Percentiles rank a stretch among this genome's conserved stretches.
phyloP scores from a whole-genome alignment of 768 basidiomycete genomes.

The Suillus sp. region DNA sequence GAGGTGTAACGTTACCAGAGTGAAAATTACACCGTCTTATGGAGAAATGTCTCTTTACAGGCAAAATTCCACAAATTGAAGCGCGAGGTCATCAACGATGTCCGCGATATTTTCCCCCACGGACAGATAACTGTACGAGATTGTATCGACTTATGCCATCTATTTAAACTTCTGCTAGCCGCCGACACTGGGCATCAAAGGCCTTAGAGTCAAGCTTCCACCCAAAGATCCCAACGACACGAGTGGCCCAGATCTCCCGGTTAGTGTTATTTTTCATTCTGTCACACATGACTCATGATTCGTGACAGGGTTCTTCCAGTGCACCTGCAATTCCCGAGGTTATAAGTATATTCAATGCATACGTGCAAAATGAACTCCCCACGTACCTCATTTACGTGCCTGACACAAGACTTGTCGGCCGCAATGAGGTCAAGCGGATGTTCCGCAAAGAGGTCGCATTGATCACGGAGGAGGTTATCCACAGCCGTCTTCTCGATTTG shows the following conservation, averaged over 20 bases:
- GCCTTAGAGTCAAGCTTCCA: slow-evolving; percentile 7
- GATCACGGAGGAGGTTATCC: slow-evolving; percentile 29
- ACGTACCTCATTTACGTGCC: slow-evolving; percentile 32
- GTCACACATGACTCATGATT: not conserved
- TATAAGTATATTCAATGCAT: slow-evolving; percentile 23
- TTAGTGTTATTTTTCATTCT: not conserved
- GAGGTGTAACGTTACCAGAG: not conserved
- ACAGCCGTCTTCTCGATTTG: slow-evolving; percentile 12
- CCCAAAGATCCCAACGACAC: slow-evolving; percentile 2
- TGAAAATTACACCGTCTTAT: not conserved
- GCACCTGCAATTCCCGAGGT: slow-evolving; percentile 24
- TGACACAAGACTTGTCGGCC: slow-evolving; percentile 29
- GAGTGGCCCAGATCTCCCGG: not conserved
- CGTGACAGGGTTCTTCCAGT: slow-evolving; percentile 19
- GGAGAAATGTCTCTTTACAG: slow-evolving; percentile 7
- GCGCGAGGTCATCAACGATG: slow-evolving; percentile 31
- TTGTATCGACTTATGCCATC: not conserved
- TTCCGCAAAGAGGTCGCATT: slow-evolving; percentile 30
- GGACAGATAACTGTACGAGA: slow-evolving; percentile 29
- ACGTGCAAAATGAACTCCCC: slow-evolving; percentile 34
- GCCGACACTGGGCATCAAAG: not conserved
- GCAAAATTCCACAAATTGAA: slow-evolving; percentile 34
- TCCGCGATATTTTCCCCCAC: slow-evolving; percentile 30
- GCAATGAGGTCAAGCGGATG: slow-evolving; percentile 33
- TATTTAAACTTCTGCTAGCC: not conserved